A percentile compares a stretch with the other conserved stretches of the same genome.
Evolutionary conservation across 345 rosid genomes (phyloP).

Genomic region (Kernera saxatilis): DNA sequence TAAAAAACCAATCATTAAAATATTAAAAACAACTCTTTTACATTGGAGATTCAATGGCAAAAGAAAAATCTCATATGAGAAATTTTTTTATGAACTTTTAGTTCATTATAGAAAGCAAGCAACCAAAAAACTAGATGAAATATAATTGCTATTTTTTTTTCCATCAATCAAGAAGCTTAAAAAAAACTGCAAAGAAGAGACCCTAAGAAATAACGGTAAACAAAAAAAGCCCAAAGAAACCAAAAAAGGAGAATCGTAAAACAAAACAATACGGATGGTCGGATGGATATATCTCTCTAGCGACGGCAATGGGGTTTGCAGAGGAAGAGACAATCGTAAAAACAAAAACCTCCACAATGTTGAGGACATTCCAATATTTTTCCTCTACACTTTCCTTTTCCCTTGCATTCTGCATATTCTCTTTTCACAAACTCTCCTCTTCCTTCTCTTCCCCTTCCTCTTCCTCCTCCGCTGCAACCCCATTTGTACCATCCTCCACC

Average conservation of each 20-base stretch:
- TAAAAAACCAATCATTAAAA: not conserved
- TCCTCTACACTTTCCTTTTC: conserved; percentile 48
- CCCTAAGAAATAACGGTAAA: not conserved
- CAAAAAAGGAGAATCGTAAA: not conserved
- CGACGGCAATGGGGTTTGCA: conserved; percentile 69
- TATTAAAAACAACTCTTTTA: no score
- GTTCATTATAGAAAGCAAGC: not conserved
- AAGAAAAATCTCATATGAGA: not conserved
- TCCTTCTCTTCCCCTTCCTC: conserved; percentile 22
- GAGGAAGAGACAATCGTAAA: conserved; percentile 55
- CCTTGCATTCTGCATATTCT: conserved; percentile 55
- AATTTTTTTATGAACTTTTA: not conserved
- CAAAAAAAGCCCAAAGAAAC: not conserved
- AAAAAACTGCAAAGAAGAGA: not conserved
- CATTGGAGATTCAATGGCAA: not conserved
- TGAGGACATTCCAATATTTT: conserved; percentile 60
- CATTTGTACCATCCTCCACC: conserved; percentile 56
- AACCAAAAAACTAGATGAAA: not conserved
- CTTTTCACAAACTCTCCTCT: conserved; percentile 39
- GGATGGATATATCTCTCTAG: not conserved
- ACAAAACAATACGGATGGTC: not conserved
- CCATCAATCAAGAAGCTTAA: not conserved
- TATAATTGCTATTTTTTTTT: not conserved
- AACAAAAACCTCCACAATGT: conserved; percentile 65
- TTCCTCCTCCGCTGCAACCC: conserved; percentile 37